These are phyloP conservation scores for Lyophyllum shimeji DNA, from an alignment of 768 basidiomycete species.

Conservation along the genomic window DNA sequence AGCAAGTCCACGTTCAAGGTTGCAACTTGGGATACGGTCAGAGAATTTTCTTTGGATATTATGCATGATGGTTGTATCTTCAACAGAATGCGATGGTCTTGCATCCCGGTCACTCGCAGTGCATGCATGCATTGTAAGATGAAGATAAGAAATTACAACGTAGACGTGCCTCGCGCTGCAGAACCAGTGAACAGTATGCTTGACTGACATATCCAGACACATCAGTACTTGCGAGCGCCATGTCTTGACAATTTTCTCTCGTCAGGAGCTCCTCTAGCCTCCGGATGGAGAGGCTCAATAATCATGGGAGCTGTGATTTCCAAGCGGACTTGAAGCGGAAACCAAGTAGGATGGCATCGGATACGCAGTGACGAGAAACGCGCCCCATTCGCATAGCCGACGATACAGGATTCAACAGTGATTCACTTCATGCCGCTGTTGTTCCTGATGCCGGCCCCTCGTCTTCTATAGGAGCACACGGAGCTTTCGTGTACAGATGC, in stretches of 20 bases:
- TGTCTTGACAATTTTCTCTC: not conserved
- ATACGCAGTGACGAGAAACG: not conserved
- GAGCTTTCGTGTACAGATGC: not conserved
- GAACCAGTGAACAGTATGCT: too few relatives aligned
- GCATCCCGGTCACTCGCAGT: too few relatives aligned
- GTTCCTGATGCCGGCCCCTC: not conserved
- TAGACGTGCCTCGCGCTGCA: too few relatives aligned
- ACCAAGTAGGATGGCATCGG: too few relatives aligned
- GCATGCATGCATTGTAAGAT: too few relatives aligned
- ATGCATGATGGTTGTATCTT: too few relatives aligned
- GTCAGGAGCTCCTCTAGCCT: not conserved
- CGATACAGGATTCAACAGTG: not conserved
- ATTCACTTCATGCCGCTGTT: not conserved
- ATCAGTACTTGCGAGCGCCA: not conserved
- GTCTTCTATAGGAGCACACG: not conserved
- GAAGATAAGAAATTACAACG: too few relatives aligned
- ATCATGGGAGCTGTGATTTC: not conserved
- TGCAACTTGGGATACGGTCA: too few relatives aligned
- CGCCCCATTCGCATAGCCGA: not conserved
- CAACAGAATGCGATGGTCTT: too few relatives aligned
- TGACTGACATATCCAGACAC: too few relatives aligned
- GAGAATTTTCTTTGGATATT: too few relatives aligned
- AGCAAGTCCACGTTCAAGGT: too few relatives aligned
- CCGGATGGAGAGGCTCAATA: not conserved
- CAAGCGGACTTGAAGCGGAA: not conserved